Conservation (phyloP, 495 filamentous ascomycete genomes). For the Aspergillus nanangensis region DNA sequence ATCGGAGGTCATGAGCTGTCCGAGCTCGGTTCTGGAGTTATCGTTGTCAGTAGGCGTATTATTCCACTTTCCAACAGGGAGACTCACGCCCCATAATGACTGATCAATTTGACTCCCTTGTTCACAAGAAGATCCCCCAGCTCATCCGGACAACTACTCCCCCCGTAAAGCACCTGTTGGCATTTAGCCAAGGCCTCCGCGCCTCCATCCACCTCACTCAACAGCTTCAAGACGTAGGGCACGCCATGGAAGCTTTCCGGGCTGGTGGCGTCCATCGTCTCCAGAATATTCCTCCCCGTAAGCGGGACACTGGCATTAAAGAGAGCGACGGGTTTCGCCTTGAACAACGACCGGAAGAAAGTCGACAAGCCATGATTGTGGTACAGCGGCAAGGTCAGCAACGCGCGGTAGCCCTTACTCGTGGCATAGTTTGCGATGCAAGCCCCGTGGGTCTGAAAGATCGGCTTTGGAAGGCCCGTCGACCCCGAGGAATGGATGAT, state of each 20-base stretch:
- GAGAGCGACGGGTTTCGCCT: conserved; percentile 39
- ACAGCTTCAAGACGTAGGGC: conserved; percentile 49
- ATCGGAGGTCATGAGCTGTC: conserved; percentile 52
- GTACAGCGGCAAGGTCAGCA: conserved; percentile 49
- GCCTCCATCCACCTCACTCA: conserved; percentile 44
- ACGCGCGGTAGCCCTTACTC: conserved; percentile 29
- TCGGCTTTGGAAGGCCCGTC: conserved; percentile 54
- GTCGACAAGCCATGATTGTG: conserved; percentile 44
- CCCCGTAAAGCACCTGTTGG: conserved; percentile 44
- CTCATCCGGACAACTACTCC: conserved; percentile 51
- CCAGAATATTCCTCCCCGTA: conserved; percentile 43
- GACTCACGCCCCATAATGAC: conserved; percentile 38
- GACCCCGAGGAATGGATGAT: conserved; percentile 55
- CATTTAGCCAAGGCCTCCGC: conserved; percentile 37
- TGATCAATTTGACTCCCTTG: conserved; percentile 48
- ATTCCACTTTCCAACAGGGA: too few relatives aligned
- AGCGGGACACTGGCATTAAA: conserved; percentile 46
- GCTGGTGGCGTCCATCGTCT: conserved; percentile 37
- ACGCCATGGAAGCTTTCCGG: conserved; percentile 49
- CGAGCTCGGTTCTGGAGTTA: conserved; percentile 41
- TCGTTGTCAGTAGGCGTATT: neutral
- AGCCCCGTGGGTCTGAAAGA: conserved; percentile 30
- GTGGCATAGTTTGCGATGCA: conserved; percentile 34
- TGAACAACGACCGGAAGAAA: conserved; percentile 40
- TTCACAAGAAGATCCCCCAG: conserved; percentile 49